phyloP scores from a whole-genome alignment of 2,329 filamentous ascomycete species.

The Cadophora malorum region DNA sequence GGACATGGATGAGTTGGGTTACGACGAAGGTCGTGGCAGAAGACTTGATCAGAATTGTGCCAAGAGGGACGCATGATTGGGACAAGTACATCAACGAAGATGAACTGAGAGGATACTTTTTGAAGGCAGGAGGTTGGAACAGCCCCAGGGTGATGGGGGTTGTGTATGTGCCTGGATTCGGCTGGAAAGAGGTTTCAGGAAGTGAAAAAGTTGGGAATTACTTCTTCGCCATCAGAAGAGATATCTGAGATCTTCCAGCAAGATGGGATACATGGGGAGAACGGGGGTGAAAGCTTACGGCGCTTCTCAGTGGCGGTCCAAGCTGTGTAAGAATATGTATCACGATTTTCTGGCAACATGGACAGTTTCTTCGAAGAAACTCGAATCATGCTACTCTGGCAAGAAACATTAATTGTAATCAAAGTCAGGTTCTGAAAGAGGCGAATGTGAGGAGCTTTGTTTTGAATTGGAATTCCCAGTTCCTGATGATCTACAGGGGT shows the following conservation, averaged over 20 bases:
- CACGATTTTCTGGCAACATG: no score
- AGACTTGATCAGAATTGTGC: slow-evolving; percentile 85
- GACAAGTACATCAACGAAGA: slow-evolving; percentile 89
- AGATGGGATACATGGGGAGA: no score
- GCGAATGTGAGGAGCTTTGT: no score
- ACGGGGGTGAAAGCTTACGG: no score
- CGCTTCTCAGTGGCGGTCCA: no score
- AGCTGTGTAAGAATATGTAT: no score
- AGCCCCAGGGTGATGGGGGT: slow-evolving; percentile 74
- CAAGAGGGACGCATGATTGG: slow-evolving; percentile 95
- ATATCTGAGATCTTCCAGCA: slow-evolving; percentile 22
- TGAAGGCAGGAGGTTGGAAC: slow-evolving; percentile 62
- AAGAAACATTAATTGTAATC: no score
- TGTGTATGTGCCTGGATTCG: slow-evolving; percentile 86
- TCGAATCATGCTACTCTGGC: no score
- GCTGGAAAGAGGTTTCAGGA: slow-evolving; percentile 83
- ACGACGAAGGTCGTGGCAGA: slow-evolving; percentile 94
- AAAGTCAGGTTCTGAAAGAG: no score
- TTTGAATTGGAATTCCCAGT: no score
- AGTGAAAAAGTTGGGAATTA: slow-evolving; percentile 93
- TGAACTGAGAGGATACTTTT: slow-evolving; percentile 70
- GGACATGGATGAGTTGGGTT: slow-evolving; percentile 87
- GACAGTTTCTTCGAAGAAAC: no score
- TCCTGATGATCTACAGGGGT: no score
- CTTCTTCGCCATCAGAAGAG: slow-evolving; percentile 83